Evolutionary conservation across 2,329 filamentous ascomycete species (phyloP).

Genomic region (Spiromastix sp.): DNA sequence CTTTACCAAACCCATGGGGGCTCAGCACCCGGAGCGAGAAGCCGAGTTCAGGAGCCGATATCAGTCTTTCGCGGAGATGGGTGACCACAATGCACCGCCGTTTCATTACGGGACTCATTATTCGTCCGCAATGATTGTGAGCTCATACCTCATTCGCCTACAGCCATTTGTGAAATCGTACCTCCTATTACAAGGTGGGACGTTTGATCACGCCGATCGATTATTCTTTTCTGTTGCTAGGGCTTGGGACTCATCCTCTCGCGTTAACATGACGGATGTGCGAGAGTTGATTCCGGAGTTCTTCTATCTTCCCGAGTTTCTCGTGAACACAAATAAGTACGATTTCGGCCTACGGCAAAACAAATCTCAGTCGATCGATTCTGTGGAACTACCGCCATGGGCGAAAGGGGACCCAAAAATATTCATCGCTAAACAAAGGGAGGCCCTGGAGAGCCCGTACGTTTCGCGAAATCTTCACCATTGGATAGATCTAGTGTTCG

Average conservation of each 20-base stretch:
- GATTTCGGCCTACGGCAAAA: slow-evolving; percentile 86
- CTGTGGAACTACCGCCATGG: slow-evolving; percentile 88
- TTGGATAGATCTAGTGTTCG: slow-evolving; percentile 96
- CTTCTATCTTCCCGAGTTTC: slow-evolving; percentile 89
- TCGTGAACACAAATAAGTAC: slow-evolving; percentile 88
- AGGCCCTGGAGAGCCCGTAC: slow-evolving; percentile 85
- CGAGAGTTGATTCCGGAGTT: slow-evolving; percentile 94
- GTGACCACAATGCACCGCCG: slow-evolving; percentile 60
- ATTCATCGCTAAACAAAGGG: slow-evolving; percentile 91
- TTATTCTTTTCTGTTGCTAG: slow-evolving; percentile 89
- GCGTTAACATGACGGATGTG: slow-evolving; percentile 85
- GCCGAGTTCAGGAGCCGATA: slow-evolving; percentile 76
- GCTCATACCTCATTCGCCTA: slow-evolving; percentile 86
- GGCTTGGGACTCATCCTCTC: slow-evolving; percentile 83
- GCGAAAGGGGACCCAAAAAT: slow-evolving; percentile 92
- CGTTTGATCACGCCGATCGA: slow-evolving; percentile 89
- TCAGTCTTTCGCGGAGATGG: slow-evolving; percentile 80
- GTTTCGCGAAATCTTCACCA: slow-evolving; percentile 82
- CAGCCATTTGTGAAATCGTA: slow-evolving; percentile 97
- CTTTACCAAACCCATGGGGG: slow-evolving; percentile 91
- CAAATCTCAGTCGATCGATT: slow-evolving; percentile 65
- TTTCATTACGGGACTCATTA: slow-evolving; percentile 99
- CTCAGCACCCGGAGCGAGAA: slow-evolving; percentile 67
- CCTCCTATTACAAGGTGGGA: slow-evolving; percentile 85
- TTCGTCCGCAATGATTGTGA: slow-evolving; percentile 97